Evolutionary conservation across 129 eudicot genomes (phyloP).

Genomic region (Flaveria brownii): DNA sequence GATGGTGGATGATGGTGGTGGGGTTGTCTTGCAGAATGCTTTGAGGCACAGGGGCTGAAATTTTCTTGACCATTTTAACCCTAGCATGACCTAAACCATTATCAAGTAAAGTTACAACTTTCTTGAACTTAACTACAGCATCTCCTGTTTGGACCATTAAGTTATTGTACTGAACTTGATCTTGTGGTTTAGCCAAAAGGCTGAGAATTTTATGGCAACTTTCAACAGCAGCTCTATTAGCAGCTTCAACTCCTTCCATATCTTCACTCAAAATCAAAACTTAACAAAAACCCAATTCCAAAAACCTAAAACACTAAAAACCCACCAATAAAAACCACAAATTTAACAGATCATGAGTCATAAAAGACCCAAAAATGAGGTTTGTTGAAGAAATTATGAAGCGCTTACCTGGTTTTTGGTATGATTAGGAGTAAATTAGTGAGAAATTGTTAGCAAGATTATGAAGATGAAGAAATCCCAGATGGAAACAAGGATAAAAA

Average conservation of each 20-base stretch:
- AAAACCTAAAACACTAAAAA: conserved; percentile 14
- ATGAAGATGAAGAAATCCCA: conserved; percentile 23
- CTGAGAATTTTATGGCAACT: conserved; percentile 78
- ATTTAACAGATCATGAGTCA: conserved; percentile 18
- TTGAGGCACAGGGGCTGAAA: conserved; percentile 52
- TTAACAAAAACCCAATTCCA: not conserved
- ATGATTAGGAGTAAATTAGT: conserved; percentile 15
- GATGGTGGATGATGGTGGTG: conserved; percentile 20
- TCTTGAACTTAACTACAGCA: conserved; percentile 79
- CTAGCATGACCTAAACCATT: conserved; percentile 88
- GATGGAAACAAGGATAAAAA: conserved; percentile 30
- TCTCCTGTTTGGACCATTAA: conserved; percentile 76
- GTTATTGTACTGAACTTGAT: conserved; percentile 58
- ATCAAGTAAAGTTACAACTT: conserved; percentile 74
- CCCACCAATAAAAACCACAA: conserved; percentile 14
- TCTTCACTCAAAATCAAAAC: conserved; percentile 14
- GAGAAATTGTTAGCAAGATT: not conserved
- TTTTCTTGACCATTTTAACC: conserved; percentile 60
- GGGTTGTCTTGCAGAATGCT: conserved; percentile 61
- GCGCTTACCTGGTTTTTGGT: conserved; percentile 4
- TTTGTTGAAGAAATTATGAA: not conserved
- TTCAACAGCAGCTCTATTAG: conserved; percentile 85
- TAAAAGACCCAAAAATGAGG: not conserved
- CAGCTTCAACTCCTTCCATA: conserved; percentile 91
- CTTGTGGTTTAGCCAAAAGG: conserved; percentile 70